Base-by-base conservation (phyloP, 1,284 basidiomycete genomes). In the Ustilago hordei region DNA sequence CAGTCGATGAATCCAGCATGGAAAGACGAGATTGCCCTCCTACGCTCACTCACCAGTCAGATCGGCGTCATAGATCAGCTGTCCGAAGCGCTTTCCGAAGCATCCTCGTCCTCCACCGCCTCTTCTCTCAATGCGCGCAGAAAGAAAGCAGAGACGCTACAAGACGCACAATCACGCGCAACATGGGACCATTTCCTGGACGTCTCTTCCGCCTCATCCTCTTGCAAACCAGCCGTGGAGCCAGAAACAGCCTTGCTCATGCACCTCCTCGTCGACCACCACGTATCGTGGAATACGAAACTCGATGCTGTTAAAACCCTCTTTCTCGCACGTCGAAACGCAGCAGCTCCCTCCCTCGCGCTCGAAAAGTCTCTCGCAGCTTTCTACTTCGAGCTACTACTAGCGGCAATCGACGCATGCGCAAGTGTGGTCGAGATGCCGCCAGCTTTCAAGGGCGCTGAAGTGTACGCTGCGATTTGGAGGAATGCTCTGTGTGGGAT, bases 341-440 rank as follows among this genome's bases (percentile, higher is more conserved):
- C 68, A 11, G 66, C 75, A 1, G 55, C 67, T 17, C 70, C 67
- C 0, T 74, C 70, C 11, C 56, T 70, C 17, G 74, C 75, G 8
- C 64, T 78, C 31, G 75, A 78, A 47, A 69, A 73, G 61, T 70
- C 66, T 28, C 75, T 78, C 41, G 57, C 70, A 15, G 45, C 71
- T 1, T 78, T 65, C 65, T 78, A 78, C 55, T 78, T 65, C 43
- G 76, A 78, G 36, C 53, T 78, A 11, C 64, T 78, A 9, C 47
- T 65, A 15, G 68, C 76, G 13, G 68, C 71, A 15, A 68, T 74
- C 54, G 65, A 78, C 31, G 69, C 67, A 8, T 78, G 76, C 39
- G 68, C 76, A 2, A 55, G 39, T 13, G 69, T 78, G 5, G 65
- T 75, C 48, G 68, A 70, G 53, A 59, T 35, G 54, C 72, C 76